phyloP scores from a whole-genome alignment of 1,284 basidiomycete species.

The Sanghuangporus sanghuang region DNA sequence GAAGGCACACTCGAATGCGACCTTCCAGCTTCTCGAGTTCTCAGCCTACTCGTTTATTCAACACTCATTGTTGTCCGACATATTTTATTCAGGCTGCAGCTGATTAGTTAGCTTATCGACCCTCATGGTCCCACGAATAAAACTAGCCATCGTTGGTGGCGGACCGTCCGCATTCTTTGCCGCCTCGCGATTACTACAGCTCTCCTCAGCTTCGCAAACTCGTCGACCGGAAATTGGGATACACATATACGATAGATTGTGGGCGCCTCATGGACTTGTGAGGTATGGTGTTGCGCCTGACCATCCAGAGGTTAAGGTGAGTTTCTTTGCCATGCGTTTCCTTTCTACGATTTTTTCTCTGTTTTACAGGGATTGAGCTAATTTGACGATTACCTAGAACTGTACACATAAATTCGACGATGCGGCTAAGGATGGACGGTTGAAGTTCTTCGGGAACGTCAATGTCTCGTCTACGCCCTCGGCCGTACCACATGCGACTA shows the following conservation, averaged over 20 bases:
- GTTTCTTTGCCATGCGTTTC: background rate
- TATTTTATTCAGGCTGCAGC: too few species aligned
- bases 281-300: constrained; percentile 98
- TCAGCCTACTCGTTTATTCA: background rate
- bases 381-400: constrained; percentile 53
- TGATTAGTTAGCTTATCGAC: background rate
- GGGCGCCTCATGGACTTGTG: constrained; percentile 93
- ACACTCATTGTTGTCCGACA: background rate
- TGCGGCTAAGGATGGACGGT: constrained; percentile 66
- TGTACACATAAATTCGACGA: constrained; percentile 94
- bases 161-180: constrained; percentile 97
- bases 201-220: constrained; percentile 41
- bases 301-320: constrained; percentile 96
- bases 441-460: constrained; percentile 92
- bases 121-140: constrained; percentile 24
- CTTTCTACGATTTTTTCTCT: constrained; percentile 1
- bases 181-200: constrained; percentile 74
- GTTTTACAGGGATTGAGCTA: background rate
- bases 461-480: constrained; percentile 49
- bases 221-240: constrained; percentile 49
- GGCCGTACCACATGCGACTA: constrained; percentile 43
- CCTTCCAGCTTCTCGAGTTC: background rate
- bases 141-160: constrained; percentile 81
- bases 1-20: background rate
- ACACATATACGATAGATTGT: constrained; percentile 90